Conservation (phyloP, 495 filamentous ascomycete species). For the Penicillium samsonianum region DNA sequence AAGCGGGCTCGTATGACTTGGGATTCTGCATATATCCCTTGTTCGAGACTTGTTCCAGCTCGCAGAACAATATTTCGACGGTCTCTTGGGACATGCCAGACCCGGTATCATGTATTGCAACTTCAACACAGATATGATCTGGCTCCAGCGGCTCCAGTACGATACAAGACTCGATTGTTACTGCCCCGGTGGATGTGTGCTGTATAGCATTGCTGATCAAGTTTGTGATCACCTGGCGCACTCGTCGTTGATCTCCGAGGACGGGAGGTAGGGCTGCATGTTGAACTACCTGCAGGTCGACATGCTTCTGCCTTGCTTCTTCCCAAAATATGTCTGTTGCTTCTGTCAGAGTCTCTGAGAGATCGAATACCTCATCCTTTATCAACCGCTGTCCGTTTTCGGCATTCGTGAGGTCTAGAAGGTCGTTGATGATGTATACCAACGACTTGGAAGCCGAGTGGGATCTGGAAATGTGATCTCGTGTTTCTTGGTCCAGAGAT, state of each 20-base stretch:
- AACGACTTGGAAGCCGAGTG: slow-evolving; percentile 90
- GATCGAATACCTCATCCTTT: slow-evolving; percentile 76
- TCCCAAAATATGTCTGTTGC: slow-evolving; percentile 71
- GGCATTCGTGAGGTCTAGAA: slow-evolving; percentile 84
- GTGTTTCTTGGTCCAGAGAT: slow-evolving; percentile 72
- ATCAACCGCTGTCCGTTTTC: slow-evolving; percentile 76
- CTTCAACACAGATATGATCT: slow-evolving; percentile 62
- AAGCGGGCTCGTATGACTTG: slow-evolving; percentile 30
- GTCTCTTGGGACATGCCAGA: slow-evolving; percentile 73
- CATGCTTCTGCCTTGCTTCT: slow-evolving; percentile 72
- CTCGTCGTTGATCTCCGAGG: slow-evolving; percentile 78
- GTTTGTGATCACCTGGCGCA: slow-evolving; percentile 82
- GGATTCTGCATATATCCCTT: slow-evolving; percentile 47
- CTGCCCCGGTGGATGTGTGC: slow-evolving; percentile 64
- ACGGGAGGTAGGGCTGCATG: slow-evolving; percentile 73
- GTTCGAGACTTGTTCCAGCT: slow-evolving; percentile 79
- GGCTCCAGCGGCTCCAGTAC: slow-evolving; percentile 35
- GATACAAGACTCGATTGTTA: slow-evolving; percentile 69
- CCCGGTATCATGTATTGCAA: slow-evolving; percentile 77
- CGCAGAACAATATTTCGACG: slow-evolving; percentile 76
- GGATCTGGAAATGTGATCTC: slow-evolving; percentile 80
- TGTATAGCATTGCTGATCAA: slow-evolving; percentile 82
- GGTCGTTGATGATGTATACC: slow-evolving; percentile 90
- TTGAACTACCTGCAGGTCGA: slow-evolving; percentile 67
- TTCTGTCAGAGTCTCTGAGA: slow-evolving; percentile 70